phyloP scores from a whole-genome alignment of 257 asterid species.

The Gardenia jasminoides region DNA sequence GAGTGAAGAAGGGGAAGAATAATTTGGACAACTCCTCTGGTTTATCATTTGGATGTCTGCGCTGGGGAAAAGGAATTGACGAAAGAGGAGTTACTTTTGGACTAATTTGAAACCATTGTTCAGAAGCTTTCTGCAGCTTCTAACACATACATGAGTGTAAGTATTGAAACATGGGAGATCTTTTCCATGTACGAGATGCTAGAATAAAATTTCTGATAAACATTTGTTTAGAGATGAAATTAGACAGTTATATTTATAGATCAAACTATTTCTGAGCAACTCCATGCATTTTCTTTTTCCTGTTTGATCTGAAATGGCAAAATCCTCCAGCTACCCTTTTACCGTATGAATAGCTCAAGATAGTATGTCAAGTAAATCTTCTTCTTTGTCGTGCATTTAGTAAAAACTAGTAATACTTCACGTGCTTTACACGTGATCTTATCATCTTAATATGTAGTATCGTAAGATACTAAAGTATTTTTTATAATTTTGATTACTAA shows the following conservation, averaged over 20 bases:
- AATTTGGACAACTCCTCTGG: not conserved
- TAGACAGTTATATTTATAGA: not conserved
- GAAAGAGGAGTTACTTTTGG: not conserved
- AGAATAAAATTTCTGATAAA: not conserved
- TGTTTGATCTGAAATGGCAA: not conserved
- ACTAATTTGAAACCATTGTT: not conserved
- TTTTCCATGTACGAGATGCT: not conserved
- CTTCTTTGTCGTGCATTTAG: not conserved
- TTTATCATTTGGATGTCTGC: not conserved
- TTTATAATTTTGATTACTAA: too few relatives aligned
- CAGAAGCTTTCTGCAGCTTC: slow-evolving; percentile 5
- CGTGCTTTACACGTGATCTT: too few relatives aligned
- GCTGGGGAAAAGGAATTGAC: not conserved
- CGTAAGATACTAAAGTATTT: too few relatives aligned
- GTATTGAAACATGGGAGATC: not conserved
- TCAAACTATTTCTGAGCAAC: not conserved
- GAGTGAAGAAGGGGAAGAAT: slow-evolving; percentile 72
- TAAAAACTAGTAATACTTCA: too few relatives aligned
- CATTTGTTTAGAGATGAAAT: not conserved
- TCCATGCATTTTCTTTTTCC: not conserved
- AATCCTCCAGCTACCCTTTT: not conserved
- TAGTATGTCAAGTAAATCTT: too few relatives aligned
- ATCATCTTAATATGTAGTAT: too few relatives aligned
- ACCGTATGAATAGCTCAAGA: not conserved
- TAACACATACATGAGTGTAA: slow-evolving; percentile 4